These are phyloP conservation scores for Urtica urens DNA, from an alignment of 306 rosid species.

Conservation along the genomic window DNA sequence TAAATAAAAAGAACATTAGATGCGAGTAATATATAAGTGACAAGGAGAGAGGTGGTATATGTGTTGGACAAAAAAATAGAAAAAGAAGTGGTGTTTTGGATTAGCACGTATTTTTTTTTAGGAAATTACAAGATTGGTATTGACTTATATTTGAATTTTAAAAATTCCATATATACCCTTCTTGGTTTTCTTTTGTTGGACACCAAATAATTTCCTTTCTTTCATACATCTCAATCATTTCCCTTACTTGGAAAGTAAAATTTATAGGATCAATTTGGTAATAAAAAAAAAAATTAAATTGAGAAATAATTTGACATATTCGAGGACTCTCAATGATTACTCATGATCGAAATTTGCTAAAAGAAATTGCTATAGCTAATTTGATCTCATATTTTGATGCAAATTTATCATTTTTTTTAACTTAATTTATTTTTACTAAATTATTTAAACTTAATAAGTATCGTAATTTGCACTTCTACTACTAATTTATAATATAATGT, in stretches of 20 bases:
- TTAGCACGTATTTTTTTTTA: slow-evolving; percentile 10
- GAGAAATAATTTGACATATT: no score
- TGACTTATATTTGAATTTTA: not conserved
- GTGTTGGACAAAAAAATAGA: not conserved
- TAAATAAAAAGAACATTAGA: not conserved
- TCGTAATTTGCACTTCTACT: no score
- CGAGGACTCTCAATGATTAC: no score
- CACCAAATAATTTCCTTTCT: not conserved
- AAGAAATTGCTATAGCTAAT: no score
- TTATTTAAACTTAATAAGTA: no score
- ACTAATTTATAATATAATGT: no score
- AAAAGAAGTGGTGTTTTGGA: not conserved
- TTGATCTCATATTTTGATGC: no score
- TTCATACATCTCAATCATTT: not conserved
- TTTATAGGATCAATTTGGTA: not conserved
- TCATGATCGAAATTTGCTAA: no score
- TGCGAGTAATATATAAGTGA: not conserved
- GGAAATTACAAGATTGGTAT: slow-evolving; percentile 2
- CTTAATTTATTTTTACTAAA: no score
- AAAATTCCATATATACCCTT: slow-evolving; percentile 8
- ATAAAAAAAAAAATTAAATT: no score
- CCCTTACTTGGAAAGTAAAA: not conserved
- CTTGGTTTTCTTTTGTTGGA: not conserved
- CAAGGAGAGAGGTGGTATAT: slow-evolving; percentile 8
- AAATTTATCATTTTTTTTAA: no score